Evolutionary conservation across 2,329 filamentous ascomycete genomes (phyloP), one percentile per base, ranked within the genome.

Genomic region (Microcera coccophila): DNA sequence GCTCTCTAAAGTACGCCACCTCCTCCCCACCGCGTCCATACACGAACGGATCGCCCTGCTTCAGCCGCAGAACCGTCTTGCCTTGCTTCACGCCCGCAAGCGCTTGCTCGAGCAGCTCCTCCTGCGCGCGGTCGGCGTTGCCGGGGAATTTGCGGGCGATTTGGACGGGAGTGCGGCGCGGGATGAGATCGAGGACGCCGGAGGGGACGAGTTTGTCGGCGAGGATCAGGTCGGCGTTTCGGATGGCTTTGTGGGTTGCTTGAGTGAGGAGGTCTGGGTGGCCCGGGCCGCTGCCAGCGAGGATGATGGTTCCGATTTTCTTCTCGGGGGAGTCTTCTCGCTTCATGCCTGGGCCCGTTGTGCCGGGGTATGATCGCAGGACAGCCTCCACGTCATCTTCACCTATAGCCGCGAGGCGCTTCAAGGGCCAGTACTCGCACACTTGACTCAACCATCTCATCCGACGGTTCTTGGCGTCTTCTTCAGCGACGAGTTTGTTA

Each of bases 101-200:
- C 0, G 89, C 93, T 55, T 88, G 76, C 40, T 82, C 76, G 3
- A 95, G 78, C 4, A 98, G 81, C 66, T 98, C 93, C 59, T 90
- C 82, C 63, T 98, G 93, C 0, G 93, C 93, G 34, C 82, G 81
- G 56, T 98, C 93, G 31, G 93, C 93, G 65, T 98, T 97, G 17
- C 93, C 93, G 1, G 93, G 93, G 67, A 98, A 98, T 64, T 98
- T 98, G 59, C 90, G 85, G 4, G 93, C 91, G 56, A 98, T 98
- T 57, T 88, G 82, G 11, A 97, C 84, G 9, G 85, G 84, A 8
- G 90, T 95, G 41, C 91, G 81, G 26, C 93, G 87, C 2, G 93
- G 93, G 42, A 97, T 86, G 14, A 98, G 79, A 51, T 91, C 87
- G 9, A 98, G 75, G 3, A 98, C 88, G 7, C 85, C 82, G 0